These are phyloP conservation scores for Cercospora sesami DNA, from an alignment of 2,329 filamentous ascomycete species.

Conservation along the genomic window DNA sequence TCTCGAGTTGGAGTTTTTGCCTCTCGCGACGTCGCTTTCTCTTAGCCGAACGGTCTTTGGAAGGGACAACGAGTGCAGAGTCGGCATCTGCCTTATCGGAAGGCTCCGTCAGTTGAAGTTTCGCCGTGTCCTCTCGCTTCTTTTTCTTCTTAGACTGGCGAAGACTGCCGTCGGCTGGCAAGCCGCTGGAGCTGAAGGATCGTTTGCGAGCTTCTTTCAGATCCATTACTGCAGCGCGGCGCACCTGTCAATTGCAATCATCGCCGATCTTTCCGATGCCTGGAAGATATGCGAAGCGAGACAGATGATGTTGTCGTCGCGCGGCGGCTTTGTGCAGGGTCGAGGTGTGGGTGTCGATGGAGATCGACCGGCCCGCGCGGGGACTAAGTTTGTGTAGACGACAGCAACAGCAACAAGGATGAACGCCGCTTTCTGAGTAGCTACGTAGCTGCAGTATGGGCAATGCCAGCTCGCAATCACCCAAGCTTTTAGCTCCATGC, in stretches of 20 bases:
- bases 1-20: not conserved
- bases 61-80: not conserved
- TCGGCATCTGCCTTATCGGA: not conserved
- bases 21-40: not conserved
- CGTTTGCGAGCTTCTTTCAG: not conserved
- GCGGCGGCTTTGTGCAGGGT: not conserved
- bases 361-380: not conserved
- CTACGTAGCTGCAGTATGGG: not conserved
- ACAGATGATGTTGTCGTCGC: not conserved
- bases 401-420: not conserved
- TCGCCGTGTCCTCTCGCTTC: not conserved
- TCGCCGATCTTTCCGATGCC: not conserved
- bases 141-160: not conserved
- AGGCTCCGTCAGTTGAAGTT: not conserved
- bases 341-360: not conserved
- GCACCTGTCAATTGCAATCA: not conserved
- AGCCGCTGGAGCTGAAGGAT: slow-evolving; percentile 6
- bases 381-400: not conserved
- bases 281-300: not conserved
- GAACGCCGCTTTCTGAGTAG: not conserved
- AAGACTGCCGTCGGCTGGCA: not conserved
- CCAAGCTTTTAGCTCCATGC: not conserved
- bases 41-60: not conserved
- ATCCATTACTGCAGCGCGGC: not conserved
- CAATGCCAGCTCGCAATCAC: slow-evolving; percentile 1